Evolutionary conservation across 768 basidiomycete species (phyloP), one percentile per base, ranked within the genome.

Genomic region (Hericium erinaceus): DNA sequence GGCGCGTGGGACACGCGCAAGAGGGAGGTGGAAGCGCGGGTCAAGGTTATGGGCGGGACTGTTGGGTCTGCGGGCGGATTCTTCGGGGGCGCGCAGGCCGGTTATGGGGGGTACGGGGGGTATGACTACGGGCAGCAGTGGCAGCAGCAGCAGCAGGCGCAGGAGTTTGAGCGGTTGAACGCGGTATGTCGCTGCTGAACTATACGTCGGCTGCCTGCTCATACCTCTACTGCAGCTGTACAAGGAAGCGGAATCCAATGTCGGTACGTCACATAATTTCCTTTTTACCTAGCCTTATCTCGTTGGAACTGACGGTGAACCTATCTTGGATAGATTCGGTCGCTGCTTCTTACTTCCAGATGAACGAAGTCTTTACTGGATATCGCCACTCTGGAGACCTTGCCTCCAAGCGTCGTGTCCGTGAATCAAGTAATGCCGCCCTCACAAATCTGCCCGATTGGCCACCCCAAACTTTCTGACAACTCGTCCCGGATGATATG

Each of bases 391-490:
- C 89, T 7, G 75, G 77, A 2, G 89, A 92, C 68, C 55, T 74
- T 26, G 80, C 85, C 6, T 85, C 87, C 65, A 91, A 89, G 68
- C 75, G 75, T 20, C 81, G 88, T 22, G 89, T 92, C 10, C 80
- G 87, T 37, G 88, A 92, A 68, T 82, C 85, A 3, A 84, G 83
- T 52, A 92, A 92, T 64, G 87, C 87, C 12, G 85, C 89, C 6
- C 67, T 92, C 49, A 75, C 75, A 41, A 77, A 77, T 44, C 69
- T 91, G n/a, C 89, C 89, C 2, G 85, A 87, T 58, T 92, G 84
- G 83, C 89, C 89, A 0, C 70, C 77, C 2, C 61, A 59, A 26
- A 20, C 44, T 10, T 46, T 46, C 18, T 46, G 15, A 46, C 44
- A 2, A 46, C 44, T 18, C 15, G 15, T 46, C 44, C 44, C 7